Conservation (phyloP, 2,329 filamentous ascomycete species). For the Calonectria pauciramosa region DNA sequence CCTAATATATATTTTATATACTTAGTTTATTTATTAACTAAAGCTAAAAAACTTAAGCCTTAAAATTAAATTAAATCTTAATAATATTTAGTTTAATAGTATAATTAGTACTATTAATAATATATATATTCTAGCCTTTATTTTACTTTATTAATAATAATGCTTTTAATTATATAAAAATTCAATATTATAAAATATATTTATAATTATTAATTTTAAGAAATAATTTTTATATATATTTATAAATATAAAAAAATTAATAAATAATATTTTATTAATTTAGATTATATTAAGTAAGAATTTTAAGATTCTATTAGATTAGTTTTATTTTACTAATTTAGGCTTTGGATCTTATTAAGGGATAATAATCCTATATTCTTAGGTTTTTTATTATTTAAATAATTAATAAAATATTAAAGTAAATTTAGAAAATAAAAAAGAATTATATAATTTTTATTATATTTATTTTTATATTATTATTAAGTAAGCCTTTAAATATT, state of each 20-base stretch:
- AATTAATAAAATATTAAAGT: background rate
- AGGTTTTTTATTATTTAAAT: background rate
- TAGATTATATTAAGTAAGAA: background rate
- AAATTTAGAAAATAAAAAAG: background rate
- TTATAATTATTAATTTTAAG: background rate
- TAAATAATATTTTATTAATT: background rate
- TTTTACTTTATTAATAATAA: background rate
- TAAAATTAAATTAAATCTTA: background rate
- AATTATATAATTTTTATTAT: background rate
- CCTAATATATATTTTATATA: background rate
- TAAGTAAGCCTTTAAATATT: background rate
- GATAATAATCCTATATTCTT: background rate
- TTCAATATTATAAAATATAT: background rate
- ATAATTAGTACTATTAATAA: background rate
- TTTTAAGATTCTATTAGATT: background rate
- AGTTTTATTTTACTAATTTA: background rate
- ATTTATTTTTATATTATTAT: background rate
- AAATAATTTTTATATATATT: background rate
- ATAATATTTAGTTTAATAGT: background rate
- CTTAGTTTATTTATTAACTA: background rate
- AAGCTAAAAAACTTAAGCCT: background rate
- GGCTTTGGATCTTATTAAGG: background rate
- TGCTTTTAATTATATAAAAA: background rate
- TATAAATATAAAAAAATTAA: background rate
- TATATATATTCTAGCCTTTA: background rate